Conservation (phyloP, 495 filamentous ascomycete genomes). For the Hypoxylon crocopeplum region DNA sequence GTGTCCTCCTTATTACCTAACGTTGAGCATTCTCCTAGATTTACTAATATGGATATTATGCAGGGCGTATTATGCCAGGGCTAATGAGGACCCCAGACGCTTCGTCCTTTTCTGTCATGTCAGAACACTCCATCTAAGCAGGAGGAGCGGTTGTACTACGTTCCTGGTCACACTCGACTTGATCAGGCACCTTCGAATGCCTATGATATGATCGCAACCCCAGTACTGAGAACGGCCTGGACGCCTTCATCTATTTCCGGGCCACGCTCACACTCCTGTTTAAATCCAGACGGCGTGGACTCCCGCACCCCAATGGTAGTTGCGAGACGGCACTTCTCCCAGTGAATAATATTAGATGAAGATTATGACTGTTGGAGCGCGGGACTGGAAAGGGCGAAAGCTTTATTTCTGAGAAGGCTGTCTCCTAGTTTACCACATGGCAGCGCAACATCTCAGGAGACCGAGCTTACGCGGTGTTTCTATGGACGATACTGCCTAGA, state of each 20-base stretch:
- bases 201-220: background rate
- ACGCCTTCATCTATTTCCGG: slow-evolving; percentile 1
- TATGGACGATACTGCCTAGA: slow-evolving; percentile 5
- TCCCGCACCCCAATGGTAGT: background rate
- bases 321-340: slow-evolving; percentile 21
- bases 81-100: too few relatives aligned
- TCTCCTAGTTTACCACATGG: slow-evolving; percentile 5
- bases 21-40: background rate
- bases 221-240: background rate
- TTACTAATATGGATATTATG: background rate
- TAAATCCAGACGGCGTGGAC: background rate
- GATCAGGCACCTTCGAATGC: slow-evolving; percentile 4
- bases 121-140: too few relatives aligned
- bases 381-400: background rate
- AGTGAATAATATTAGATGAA: slow-evolving; percentile 18
- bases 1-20: background rate
- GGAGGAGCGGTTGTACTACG: background rate
- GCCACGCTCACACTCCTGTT: background rate
- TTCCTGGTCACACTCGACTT: background rate
- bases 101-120: slow-evolving; percentile 16
- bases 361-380: slow-evolving; percentile 5
- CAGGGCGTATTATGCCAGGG: background rate
- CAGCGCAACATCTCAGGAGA: background rate
- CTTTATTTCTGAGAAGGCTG: background rate
- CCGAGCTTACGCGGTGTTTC: background rate